Evolutionary conservation across 805 yeast genomes (phyloP), one percentile per base, ranked within the genome.

Genomic region (Zygosaccharomyces rouxii): DNA sequence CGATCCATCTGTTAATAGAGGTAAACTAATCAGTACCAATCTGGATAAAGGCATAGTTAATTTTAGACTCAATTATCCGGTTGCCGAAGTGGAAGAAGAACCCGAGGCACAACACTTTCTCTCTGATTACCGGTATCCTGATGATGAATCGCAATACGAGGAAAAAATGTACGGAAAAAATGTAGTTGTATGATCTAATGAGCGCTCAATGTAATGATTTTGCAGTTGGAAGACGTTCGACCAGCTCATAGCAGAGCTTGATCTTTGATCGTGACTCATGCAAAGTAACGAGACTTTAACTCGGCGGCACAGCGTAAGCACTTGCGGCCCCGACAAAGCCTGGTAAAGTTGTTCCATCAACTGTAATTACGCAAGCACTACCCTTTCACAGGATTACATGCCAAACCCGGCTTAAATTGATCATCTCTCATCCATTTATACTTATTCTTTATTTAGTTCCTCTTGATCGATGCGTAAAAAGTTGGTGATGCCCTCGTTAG

Each of bases 1-100:
- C 35, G 83, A 83, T 35, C 63, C 67, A 2, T 63, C 61, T 40
- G 56, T 66, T 6, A 60, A 55, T 39, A 56, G 56, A 30, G 60
- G 56, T 22, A 66, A 64, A 9, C 62, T 63, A 45, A 44, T 64
- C n/a, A 55, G 67, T 7, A 47, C 64, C 4, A 62, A 60, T 46
- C 37, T 67, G 11, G 64, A 60, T 4, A 54, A 54, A 6, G 71
- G 70, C 19, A 59, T 55, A 48, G 37, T 67, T 28, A 54, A 66
- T 23, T 45, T 66, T 37, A 60, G 57, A 45, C 52, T 67, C 7
- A 54, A 54, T 28, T 64, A 61, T 48, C 63, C 58, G 4, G 39
- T 35, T 14, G 49, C 37, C 19, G 37, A 14, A 14, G 37, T 33
- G 19, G 37, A 33, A 14, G 21, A 33, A 7, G 37, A 16, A 16